Percentiles rank a stretch among this genome's conserved stretches.
phyloP scores from a whole-genome alignment of 768 basidiomycete species.

The Lentinula guzmanii region DNA sequence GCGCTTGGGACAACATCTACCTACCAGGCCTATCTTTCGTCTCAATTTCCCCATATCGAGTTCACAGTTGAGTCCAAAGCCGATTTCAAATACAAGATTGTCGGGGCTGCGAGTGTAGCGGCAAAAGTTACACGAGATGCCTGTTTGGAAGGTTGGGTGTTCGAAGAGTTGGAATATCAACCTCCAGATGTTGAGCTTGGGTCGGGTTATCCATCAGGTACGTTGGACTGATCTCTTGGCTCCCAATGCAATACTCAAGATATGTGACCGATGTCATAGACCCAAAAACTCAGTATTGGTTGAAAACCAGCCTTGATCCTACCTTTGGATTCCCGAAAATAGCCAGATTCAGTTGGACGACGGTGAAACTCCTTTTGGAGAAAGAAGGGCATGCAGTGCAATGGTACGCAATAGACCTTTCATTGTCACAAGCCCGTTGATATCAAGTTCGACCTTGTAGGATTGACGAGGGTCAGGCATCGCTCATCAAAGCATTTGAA shows the following conservation, averaged over 20 bases:
- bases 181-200: conserved; percentile 44
- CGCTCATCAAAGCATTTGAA: conserved; percentile 71
- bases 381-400: conserved; percentile 71
- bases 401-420: conserved; percentile 50
- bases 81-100: conserved; percentile 94
- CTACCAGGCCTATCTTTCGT: conserved; percentile 80
- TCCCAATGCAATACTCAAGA: neutral
- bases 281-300: conserved; percentile 88
- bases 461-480: conserved; percentile 80
- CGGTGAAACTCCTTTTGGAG: conserved; percentile 80
- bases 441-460: conserved; percentile 28
- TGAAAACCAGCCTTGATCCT: conserved; percentile 68
- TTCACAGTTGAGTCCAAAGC: conserved; percentile 93
- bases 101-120: conserved; percentile 95
- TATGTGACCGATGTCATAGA: conserved; percentile 40
- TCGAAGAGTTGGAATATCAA: conserved; percentile 46
- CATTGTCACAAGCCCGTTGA: neutral
- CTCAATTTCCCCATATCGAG: conserved; percentile 72
- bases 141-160: conserved; percentile 82
- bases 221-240: conserved; percentile 6
- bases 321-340: conserved; percentile 91
- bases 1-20: conserved; percentile 84
- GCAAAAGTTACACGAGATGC: conserved; percentile 95
- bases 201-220: conserved; percentile 90
- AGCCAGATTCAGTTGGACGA: conserved; percentile 94